Base-by-base conservation (phyloP, 2,329 filamentous ascomycete genomes). In the Botrytis medusae region DNA sequence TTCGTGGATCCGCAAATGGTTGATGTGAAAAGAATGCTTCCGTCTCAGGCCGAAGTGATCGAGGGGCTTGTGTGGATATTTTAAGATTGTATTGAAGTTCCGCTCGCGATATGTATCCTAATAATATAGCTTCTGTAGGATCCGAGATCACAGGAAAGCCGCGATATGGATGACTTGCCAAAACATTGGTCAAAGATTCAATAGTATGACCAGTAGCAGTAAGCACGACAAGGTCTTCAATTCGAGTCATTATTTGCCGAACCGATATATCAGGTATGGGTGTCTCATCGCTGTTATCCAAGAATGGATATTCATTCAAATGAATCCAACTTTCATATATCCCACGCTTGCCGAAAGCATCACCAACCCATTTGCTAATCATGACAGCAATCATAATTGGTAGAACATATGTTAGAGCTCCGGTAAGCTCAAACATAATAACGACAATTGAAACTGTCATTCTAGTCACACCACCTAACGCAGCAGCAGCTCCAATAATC, bases 381-480 rank as follows among this genome's bases (percentile, higher is more conserved):
- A 99, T 97, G 80, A 99, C 96, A 61, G 95, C 94, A 76, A 99
- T 93, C 96, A 99, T 99, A 82, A 98, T 99, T 72, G 96, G 96
- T 12, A 99, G 89, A 67, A 99, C 95, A 81, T 98, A 98, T 0
- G 94, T 97, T 42, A 99, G 87, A 1, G 96, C 96, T 70, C 96
- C 96, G 0, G 96, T 99, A 72, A 99, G 90, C 84, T 99, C 96
- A 80, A 99, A 99, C 92, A 98, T 98, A 84, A 99, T 99, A 79
- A 98, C 96, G 7, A 99, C 95, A 77, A 99, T 98, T 20, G 95
- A 98, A 18, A 98, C 94, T 0, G 96, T 99, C 91, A 99, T 97
- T 77, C 95, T 90, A 29, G 95, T 98, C 51, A 97, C 94, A 65
- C 96, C 96, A 9, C 93, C 93, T 2, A 99, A 89, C n/a, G 95